Percentiles rank a stretch among this genome's conserved stretches.
phyloP scores from a whole-genome alignment of 139 green algal genomes.

The Coelastrella sp. region DNA sequence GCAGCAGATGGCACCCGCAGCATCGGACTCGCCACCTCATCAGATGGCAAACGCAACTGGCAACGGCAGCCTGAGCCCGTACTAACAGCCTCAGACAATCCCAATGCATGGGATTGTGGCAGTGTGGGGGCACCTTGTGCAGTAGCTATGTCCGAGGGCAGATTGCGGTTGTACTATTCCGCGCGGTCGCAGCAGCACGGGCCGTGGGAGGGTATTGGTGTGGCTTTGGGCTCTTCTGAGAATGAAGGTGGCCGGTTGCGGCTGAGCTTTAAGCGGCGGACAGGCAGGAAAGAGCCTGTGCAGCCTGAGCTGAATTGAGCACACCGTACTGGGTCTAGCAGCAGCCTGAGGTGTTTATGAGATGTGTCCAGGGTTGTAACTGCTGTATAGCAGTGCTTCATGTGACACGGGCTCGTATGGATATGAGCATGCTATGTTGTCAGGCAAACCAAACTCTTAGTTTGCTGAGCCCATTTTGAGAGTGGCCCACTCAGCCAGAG shows the following conservation, averaged over 20 bases:
- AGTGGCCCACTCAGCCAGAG: no score
- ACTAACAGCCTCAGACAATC: background rate
- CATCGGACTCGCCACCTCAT: constrained; percentile 86
- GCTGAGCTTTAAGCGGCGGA: constrained; percentile 27
- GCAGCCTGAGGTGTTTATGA: no score
- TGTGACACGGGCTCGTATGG: no score
- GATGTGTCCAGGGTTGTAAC: no score
- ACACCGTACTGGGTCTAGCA: no score
- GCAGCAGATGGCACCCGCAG: constrained; percentile 65
- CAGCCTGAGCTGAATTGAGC: no score
- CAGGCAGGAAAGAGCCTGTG: constrained; percentile 1
- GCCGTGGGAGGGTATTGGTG: constrained; percentile 67
- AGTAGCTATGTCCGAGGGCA: constrained; percentile 83
- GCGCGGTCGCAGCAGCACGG: constrained; percentile 51
- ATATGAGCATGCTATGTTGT: no score
- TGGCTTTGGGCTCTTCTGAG: constrained; percentile 53
- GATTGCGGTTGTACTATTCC: constrained; percentile 90
- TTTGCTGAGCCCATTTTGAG: no score
- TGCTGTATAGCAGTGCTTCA: no score
- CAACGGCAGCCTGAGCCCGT: constrained; percentile 55
- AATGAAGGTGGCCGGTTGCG: background rate
- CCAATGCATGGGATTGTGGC: constrained; percentile 81
- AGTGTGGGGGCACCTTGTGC: constrained; percentile 85
- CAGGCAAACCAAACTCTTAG: no score
- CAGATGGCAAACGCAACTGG: constrained; percentile 79